Evolutionary conservation across 2,329 filamentous ascomycete genomes (phyloP), one percentile per base, ranked within the genome.

Genomic region (Sphaerulina populicola): DNA sequence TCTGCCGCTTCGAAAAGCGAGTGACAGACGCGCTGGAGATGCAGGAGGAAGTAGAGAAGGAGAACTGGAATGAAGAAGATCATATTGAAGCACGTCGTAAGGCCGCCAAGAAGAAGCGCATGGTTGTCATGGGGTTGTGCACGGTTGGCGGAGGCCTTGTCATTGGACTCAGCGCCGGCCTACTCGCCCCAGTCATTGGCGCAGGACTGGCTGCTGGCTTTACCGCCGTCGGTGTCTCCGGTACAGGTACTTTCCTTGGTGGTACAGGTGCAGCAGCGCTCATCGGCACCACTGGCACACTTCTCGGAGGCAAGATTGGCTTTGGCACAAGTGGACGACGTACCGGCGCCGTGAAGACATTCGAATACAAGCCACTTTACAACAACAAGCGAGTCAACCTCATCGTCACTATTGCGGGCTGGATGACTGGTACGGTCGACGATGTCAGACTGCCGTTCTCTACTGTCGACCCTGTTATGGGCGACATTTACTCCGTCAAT

Each of bases 381-480:
- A 98, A 98, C 72, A 97, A 97, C 71, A 98, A 98, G 71, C 79
- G 90, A 52, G 87, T 96, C 36, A 97, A 98, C 62, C 77, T 98
- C 29, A 93, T 98, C 57, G 82, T 98, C 36, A 97, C 93, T 0
- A 81, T 98, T 29, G 89, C 91, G 0, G 93, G 93, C 3, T 98
- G 93, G 93, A 94, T 98, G 86, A 96, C 88, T 37, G 93, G 94
- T 63, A 97, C 94, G 66, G 83, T 94, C 47, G 93, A 98, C 71
- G 93, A 98, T 68, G 90, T 98, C 44, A 86, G 93, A 54, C 72
- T 98, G 63, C 93, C 93, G 6, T 98, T 86, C 70, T 96, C 89
- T 72, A 98, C 94, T 0, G 85, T 98, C 6, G 90, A 98, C 68
- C 88, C 94, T 0, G 81, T 97, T 57, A 98, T 98, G 93, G 93